Evolutionary conservation across 495 filamentous ascomycete species (phyloP).

Genomic region (Daldinia caldariorum): DNA sequence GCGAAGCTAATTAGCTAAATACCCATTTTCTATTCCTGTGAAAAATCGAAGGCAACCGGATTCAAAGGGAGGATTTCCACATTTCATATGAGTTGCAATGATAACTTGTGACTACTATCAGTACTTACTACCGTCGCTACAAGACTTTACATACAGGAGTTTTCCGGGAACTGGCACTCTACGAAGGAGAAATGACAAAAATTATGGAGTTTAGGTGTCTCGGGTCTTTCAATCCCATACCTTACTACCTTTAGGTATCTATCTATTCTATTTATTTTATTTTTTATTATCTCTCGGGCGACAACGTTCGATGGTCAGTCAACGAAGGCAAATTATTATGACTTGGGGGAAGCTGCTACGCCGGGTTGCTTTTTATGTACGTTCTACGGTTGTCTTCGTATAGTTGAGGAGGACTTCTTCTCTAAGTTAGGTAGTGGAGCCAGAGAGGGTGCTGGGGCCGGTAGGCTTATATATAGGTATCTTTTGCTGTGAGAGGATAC

Average conservation of each 20-base stretch:
- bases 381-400: background rate
- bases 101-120: slow-evolving; percentile 23
- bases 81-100: slow-evolving; percentile 7
- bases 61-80: slow-evolving; percentile 13
- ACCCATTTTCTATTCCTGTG: slow-evolving; percentile 20
- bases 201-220: slow-evolving; percentile 23
- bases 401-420: background rate
- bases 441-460: background rate
- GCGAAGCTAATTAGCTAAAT: slow-evolving; percentile 30
- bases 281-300: background rate
- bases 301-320: background rate
- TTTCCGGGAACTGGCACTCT: slow-evolving; percentile 12
- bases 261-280: background rate
- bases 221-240: background rate
- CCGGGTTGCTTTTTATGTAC: background rate
- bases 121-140: slow-evolving; percentile 19
- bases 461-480: background rate
- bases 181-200: slow-evolving; percentile 20
- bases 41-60: slow-evolving; percentile 16
- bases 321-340: background rate
- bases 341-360: background rate
- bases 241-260: background rate
- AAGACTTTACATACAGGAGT: slow-evolving; percentile 29
- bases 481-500: background rate
- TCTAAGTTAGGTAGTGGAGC: background rate